These are phyloP conservation scores for Cyclospora cayetanensis DNA, from an alignment of 169 alveolate genomes.

Conservation along the genomic window DNA sequence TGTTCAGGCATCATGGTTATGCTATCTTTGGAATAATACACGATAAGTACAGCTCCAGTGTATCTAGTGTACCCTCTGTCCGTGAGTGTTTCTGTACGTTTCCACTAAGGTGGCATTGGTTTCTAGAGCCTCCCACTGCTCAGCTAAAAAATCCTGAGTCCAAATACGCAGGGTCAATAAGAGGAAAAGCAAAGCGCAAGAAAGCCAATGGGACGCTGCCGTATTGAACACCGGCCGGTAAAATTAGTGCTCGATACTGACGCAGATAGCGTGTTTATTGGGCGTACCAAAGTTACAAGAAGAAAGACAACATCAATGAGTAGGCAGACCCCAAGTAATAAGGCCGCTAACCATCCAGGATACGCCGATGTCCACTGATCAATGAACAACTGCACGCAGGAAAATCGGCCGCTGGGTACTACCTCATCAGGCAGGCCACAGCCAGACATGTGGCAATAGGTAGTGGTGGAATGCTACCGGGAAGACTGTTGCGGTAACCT, in stretches of 20 bases:
- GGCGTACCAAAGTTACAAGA: slow-evolving; percentile 63
- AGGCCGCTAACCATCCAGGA: slow-evolving; percentile 57
- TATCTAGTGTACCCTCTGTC: slow-evolving; percentile 31
- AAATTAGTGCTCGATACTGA: too few relatives aligned
- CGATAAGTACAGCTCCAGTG: too few relatives aligned
- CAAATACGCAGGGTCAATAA: background rate
- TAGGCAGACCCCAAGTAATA: slow-evolving; percentile 52
- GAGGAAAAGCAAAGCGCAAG: background rate
- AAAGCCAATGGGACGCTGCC: too few relatives aligned
- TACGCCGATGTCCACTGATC: slow-evolving; percentile 54
- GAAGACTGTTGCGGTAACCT: too few relatives aligned
- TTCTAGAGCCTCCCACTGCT: slow-evolving; percentile 73
- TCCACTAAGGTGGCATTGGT: slow-evolving; percentile 71
- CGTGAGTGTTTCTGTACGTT: slow-evolving; percentile 66
- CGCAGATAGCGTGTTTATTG: too few relatives aligned
- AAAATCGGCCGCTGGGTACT: background rate
- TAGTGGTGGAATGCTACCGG: too few relatives aligned
- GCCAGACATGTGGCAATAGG: too few relatives aligned
- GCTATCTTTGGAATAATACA: background rate
- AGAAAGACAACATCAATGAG: slow-evolving; percentile 58
- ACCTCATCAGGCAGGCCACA: background rate
- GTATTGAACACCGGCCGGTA: too few relatives aligned
- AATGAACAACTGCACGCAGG: slow-evolving; percentile 19
- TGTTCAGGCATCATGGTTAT: background rate
- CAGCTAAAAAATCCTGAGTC: slow-evolving; percentile 65